A percentile compares a stretch with the other conserved stretches of the same genome.
Conservation (phyloP, 495 filamentous ascomycete species). For the Talaromyces nanjingensis region DNA sequence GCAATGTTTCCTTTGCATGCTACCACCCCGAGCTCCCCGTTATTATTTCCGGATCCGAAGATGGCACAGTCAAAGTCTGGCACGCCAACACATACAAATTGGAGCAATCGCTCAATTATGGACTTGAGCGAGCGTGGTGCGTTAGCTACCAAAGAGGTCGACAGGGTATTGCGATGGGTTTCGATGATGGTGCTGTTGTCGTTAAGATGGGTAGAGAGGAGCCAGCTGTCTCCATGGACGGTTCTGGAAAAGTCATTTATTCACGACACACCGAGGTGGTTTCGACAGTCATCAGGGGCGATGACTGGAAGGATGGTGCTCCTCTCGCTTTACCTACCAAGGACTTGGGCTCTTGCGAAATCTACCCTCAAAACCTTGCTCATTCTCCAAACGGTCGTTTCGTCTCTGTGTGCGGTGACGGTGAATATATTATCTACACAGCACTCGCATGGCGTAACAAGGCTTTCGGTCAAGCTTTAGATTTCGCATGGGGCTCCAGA, state of each 20-base stretch:
- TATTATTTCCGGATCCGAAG: constrained; percentile 98
- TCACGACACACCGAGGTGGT: constrained; percentile 90
- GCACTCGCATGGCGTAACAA: constrained; percentile 97
- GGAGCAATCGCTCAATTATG: constrained; percentile 93
- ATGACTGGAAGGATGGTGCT: constrained; percentile 81
- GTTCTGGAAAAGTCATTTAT: constrained; percentile 92
- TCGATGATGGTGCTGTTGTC: constrained; percentile 96
- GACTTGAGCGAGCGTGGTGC: constrained; percentile 95
- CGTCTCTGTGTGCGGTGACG: constrained; percentile 93
- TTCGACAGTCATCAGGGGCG: constrained; percentile 86
- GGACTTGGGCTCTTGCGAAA: constrained; percentile 89
- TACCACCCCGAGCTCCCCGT: constrained; percentile 96
- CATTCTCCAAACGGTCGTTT: constrained; percentile 98
- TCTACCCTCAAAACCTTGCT: constrained; percentile 88
- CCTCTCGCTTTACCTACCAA: constrained; percentile 83
- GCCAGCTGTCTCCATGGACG: constrained; percentile 95
- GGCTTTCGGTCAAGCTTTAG: constrained; percentile 87
- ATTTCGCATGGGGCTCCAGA: constrained; percentile 96
- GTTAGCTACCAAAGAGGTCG: constrained; percentile 87
- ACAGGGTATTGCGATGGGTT: constrained; percentile 91
- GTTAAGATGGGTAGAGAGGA: constrained; percentile 97
- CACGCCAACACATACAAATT: constrained; percentile 94
- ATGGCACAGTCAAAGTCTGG: constrained; percentile 98
- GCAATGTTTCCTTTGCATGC: constrained; percentile 98
- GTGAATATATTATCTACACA: constrained; percentile 98